These are phyloP conservation scores for Allantophomopsis lycopodina DNA, from an alignment of 2,329 filamentous ascomycete genomes.

Conservation along the genomic window DNA sequence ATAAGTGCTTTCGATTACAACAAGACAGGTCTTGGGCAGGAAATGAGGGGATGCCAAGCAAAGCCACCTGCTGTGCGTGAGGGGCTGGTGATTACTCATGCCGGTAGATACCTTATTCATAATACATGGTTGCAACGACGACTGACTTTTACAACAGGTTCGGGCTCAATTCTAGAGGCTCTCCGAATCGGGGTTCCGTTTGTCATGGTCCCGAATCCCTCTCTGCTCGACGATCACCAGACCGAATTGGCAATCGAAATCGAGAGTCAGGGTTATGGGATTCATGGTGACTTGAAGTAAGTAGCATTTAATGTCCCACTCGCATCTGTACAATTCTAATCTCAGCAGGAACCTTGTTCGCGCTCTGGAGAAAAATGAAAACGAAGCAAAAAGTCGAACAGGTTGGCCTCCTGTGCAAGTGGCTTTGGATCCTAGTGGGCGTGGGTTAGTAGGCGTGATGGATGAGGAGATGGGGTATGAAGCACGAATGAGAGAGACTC, in stretches of 20 bases:
- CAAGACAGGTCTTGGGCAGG: constrained; percentile 34
- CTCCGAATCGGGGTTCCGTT: constrained; percentile 61
- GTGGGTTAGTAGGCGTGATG: not conserved
- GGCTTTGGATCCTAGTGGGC: not conserved
- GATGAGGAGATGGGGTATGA: constrained; percentile 1
- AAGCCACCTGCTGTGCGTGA: constrained; percentile 33
- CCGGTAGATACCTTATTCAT: constrained; percentile 43
- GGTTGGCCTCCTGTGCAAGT: not conserved
- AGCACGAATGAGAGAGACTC: not conserved
- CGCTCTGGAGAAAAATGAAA: not conserved
- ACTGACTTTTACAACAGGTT: constrained; percentile 38
- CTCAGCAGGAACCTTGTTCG: not conserved
- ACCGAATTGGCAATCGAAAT: constrained; percentile 71
- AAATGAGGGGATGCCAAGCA: constrained; percentile 30
- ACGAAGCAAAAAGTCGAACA: not conserved
- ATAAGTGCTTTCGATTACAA: constrained; percentile 57
- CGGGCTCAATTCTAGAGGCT: constrained; percentile 78
- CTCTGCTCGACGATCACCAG: constrained; percentile 82
- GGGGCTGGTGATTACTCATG: constrained; percentile 79
- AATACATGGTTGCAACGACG: not conserved
- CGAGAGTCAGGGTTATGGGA: constrained; percentile 58
- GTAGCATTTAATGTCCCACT: not conserved
- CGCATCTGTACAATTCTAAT: too few relatives aligned
- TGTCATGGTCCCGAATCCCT: constrained; percentile 79
- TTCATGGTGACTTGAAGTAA: constrained; percentile 22